Percentiles rank a stretch among this genome's conserved stretches.
These are phyloP conservation scores for Macroventuria anomochaeta DNA, from an alignment of 2,329 filamentous ascomycete species.

Conservation along the genomic window DNA sequence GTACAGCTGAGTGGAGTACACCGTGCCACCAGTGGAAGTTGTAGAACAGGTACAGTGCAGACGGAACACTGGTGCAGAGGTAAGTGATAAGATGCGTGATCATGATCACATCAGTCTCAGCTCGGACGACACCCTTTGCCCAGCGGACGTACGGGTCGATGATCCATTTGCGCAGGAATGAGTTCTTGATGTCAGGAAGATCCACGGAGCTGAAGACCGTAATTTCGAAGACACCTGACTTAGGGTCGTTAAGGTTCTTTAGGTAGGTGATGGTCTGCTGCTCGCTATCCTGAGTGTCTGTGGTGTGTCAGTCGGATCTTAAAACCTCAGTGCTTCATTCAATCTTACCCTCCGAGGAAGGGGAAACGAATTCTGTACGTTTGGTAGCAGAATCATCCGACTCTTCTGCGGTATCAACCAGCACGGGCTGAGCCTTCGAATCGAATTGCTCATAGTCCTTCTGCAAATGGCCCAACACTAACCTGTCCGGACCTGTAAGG, in stretches of 20 bases:
- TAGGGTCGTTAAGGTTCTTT: slow-evolving; percentile 58
- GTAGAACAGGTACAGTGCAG: slow-evolving; percentile 68
- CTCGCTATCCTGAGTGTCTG: slow-evolving; percentile 40
- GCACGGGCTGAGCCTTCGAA: background rate
- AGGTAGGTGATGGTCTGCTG: slow-evolving; percentile 53
- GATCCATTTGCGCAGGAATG: slow-evolving; percentile 52
- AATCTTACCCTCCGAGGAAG: slow-evolving; percentile 40
- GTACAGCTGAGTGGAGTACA: slow-evolving; percentile 68
- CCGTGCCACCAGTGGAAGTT: slow-evolving; percentile 73
- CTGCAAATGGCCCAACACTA: slow-evolving; percentile 39
- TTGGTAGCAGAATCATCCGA: slow-evolving; percentile 35
- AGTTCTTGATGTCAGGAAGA: slow-evolving; percentile 52
- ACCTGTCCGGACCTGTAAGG: slow-evolving; percentile 39
- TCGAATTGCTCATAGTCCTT: slow-evolving; percentile 37
- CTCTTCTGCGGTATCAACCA: slow-evolving; percentile 27
- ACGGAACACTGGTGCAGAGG: slow-evolving; percentile 71
- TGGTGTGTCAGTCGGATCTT: background rate
- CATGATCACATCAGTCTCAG: slow-evolving; percentile 77
- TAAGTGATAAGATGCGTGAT: slow-evolving; percentile 78
- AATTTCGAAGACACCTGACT: slow-evolving; percentile 58
- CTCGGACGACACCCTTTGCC: slow-evolving; percentile 65
- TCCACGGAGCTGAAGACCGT: slow-evolving; percentile 63
- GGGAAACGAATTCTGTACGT: slow-evolving; percentile 35
- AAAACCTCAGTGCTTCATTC: too few relatives aligned
- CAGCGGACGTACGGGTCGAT: slow-evolving; percentile 66